Base-by-base conservation (phyloP, 106 monocot species). In the Dioscorea zingiberensis region DNA sequence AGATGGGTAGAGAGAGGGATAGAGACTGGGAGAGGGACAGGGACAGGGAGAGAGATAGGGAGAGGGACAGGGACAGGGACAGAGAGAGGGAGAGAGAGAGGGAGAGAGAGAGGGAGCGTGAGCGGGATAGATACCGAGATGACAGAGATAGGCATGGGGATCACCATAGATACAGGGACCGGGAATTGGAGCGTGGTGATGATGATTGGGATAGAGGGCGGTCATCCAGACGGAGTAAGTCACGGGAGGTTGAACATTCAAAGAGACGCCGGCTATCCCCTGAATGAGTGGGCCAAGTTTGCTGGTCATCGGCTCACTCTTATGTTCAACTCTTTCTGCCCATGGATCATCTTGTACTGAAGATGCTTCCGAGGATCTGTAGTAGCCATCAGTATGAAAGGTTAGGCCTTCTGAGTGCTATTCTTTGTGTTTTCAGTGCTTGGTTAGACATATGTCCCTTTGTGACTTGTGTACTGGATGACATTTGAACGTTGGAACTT, bases 171-270 rank as follows among this genome's bases (percentile, higher is more conserved):
- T 75, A 83, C 54, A 88, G 83, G 67, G 88, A 88, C 12, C 72
- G 78, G 32, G 80, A 86, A 18, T 21, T 44, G 6, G 76, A 84
- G 22, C 75, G 78, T 23, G 80, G 78, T 23, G 80, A 76, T 70
- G 83, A 84, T 58, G 89, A 89, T 3, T 82, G 81, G 83, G 89
- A 89, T 23, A 86, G 86, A 67, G 86, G 86, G 18, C 72, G 86
- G 3, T 81, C 78, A 27, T 83, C 86, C 4, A 85, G 71, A 27
- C 53, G 87, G 27, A 90, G 94, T 69, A 87, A 69, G 46, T 89
- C 94, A 2, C 72, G 90, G 51, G 94, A 94, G 74, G 67, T 63
- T 68, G 94, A 89, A 46, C 78, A 90, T 77, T 76, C 79, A 12
- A 94, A 94, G 74, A 83, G 84, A 55, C 79, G 84, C 48, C 73